Evolutionary conservation across 805 yeast genomes (phyloP).

Genomic region (Hanseniaspora pseudoguilliermondii): DNA sequence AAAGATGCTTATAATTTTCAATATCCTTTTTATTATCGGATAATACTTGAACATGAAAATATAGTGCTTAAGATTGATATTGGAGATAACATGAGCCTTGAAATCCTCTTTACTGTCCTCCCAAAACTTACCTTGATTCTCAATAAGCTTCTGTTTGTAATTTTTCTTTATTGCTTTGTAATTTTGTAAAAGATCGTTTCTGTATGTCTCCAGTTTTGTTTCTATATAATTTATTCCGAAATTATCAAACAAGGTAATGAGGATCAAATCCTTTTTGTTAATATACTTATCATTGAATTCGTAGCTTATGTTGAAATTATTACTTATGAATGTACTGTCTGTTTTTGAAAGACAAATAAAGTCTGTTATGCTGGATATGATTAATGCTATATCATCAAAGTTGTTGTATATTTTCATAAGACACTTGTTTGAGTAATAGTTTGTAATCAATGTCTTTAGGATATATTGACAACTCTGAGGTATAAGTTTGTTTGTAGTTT

Average conservation of each 20-base stretch:
- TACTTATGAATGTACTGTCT: slow-evolving; percentile 6
- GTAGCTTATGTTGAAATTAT: slow-evolving; percentile 6
- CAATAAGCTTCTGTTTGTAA: neutral
- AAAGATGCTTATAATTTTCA: neutral
- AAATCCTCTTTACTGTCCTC: slow-evolving; percentile 8
- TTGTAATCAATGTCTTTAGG: neutral
- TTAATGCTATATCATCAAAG: neutral
- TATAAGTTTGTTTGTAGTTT: neutral
- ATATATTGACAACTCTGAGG: slow-evolving; percentile 6
- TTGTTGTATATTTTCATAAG: slow-evolving; percentile 3
- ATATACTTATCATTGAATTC: neutral
- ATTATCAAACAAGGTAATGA: slow-evolving; percentile 1
- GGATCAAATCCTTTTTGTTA: neutral
- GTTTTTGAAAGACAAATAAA: neutral
- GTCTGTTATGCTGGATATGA: neutral
- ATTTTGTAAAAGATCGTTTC: neutral
- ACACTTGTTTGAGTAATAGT: slow-evolving; percentile 8
- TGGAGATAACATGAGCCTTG: neutral
- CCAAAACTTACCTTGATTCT: slow-evolving; percentile 7
- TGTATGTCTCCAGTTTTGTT: neutral
- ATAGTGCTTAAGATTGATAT: neutral
- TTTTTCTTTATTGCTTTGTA: neutral
- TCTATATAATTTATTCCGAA: slow-evolving; percentile 1
- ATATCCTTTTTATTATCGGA: neutral
- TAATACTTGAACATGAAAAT: slow-evolving; percentile 5